Conservation (phyloP, 768 basidiomycete genomes). For the Hortiboletus campestris region DNA sequence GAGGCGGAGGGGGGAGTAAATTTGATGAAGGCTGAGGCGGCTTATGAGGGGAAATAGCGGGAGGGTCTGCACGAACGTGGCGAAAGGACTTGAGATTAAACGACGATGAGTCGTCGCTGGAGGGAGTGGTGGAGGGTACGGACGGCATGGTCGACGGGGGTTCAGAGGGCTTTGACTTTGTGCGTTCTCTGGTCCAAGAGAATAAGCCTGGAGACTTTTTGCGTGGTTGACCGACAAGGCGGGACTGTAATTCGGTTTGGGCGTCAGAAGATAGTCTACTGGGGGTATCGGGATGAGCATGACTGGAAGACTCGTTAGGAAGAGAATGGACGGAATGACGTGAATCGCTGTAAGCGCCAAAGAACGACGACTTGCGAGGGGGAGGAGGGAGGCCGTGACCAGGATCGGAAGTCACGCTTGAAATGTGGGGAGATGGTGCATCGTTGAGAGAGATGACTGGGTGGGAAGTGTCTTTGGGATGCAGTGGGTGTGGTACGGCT, state of each 20-base stretch:
- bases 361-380: constrained; percentile 62
- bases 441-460: constrained; percentile 22
- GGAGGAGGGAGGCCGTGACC: constrained; percentile 51
- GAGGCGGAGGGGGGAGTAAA: constrained; percentile 35
- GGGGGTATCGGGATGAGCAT: constrained; percentile 19
- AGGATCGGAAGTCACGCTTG: constrained; percentile 42
- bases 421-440: constrained; percentile 32
- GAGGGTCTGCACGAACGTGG: constrained; percentile 54
- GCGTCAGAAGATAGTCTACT: constrained; percentile 13
- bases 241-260: not conserved
- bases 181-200: constrained; percentile 36
- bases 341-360: constrained; percentile 52
- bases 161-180: constrained; percentile 32
- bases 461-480: not conserved
- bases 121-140: constrained; percentile 16
- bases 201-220: constrained; percentile 38
- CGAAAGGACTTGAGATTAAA: constrained; percentile 78
- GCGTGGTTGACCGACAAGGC: constrained; percentile 18
- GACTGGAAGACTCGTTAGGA: constrained; percentile 39
- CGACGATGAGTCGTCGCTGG: constrained; percentile 34
- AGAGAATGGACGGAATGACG: constrained; percentile 60
- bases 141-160: constrained; percentile 36
- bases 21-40: constrained; percentile 26
- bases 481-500: constrained; percentile 13
- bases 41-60: constrained; percentile 23